Evolutionary conservation across 371 early-diverging fungal genomes (phyloP), one percentile per base, ranked within the genome.

Genomic region (Syncephalastrum sp.): DNA sequence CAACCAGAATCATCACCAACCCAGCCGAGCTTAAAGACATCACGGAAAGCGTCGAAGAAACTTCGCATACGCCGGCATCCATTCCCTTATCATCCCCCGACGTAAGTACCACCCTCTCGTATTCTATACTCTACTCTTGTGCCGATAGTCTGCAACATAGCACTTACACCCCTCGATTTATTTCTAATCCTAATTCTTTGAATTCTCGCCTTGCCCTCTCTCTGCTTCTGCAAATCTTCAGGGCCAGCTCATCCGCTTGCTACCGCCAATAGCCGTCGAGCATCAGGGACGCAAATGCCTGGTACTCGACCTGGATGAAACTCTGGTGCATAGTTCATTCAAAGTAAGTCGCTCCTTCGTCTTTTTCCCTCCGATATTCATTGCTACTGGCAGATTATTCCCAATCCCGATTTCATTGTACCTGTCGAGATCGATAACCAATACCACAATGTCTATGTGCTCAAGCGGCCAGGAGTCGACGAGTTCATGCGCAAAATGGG

Each of bases 401-500:
- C 87, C 15, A 75, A 89, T 45, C 88, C 93, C n/a, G 95, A 95
- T 64, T 92, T 88, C 65, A 77, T 93, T 44, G 90, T 95, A 42
- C 93, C 91, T 24, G 93, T 92, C 13, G 91, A 91, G 61, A 92
- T 97, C 56, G 97, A 98, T 67, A 87, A 86, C 56, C 90, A 90
- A 63, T 78, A 87, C 17, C 96, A 98, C 72, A 92, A 87, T 61
- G 96, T 96, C 15, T 96, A 94, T 72, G 98, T 98, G 19, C 81
- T 93, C 59, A 96, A 96, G 72, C 82, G 98, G 58, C 98, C 98
- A 2, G 94, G 95, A 7, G 95, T 97, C 13, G 96, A 96, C 72
- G 85, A 84, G 46, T 98, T 98, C 61, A 73, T 98, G 85, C 79
- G 82, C 57, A 78, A 84, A 60, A 83, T 96, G 82, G 95, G 93